Evolutionary conservation across 2,329 filamentous ascomycete genomes (phyloP), one percentile per base, ranked within the genome.

Genomic region (Microdochium nivale): DNA sequence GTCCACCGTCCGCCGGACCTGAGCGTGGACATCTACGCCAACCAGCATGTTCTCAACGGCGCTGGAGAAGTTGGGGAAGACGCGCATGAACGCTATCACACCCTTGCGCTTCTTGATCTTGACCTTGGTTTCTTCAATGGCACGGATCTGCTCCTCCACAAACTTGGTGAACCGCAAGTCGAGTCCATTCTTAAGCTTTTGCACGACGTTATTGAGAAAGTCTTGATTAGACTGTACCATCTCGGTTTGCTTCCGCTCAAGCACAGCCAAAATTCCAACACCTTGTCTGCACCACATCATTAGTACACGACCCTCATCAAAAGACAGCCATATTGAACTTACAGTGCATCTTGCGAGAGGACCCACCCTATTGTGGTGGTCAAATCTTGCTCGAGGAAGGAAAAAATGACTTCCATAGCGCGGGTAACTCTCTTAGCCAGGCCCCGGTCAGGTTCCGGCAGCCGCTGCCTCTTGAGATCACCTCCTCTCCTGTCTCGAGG

Each of bases 91-190:
- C 16, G 86, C 85, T 61, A 97, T 96, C 52, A 99, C 89, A 11
- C 94, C 92, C 72, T 95, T 96, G 59, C 94, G 87, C 76, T 97
- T 97, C 76, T 96, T 96, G 70, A 96, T 90, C 75, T 96, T 96
- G 67, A 99, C 92, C 70, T 97, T 97, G 37, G 91, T 97, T 55
- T 97, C 94, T 70, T 97, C 94, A 56, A 97, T 96, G 4, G 90
- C 91, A 25, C 89, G 88, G 53, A 97, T 87, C 66, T 99, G 94
- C 57, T 96, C 90, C 58, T 97, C 92, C 9, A 97, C 83, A 60
- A 97, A 96, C 56, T 88, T 90, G 55, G 79, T 84, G 72, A 96
- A 96, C 2, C 88, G 80, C 2, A 80, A 79, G 58, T 87, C 82
- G 19, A 97, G 75, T 43, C 80, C 81, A 52, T 83, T 79, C 59